Base-by-base conservation (phyloP, 2,329 filamentous ascomycete species). In the Sarocladiaceae sp. region DNA sequence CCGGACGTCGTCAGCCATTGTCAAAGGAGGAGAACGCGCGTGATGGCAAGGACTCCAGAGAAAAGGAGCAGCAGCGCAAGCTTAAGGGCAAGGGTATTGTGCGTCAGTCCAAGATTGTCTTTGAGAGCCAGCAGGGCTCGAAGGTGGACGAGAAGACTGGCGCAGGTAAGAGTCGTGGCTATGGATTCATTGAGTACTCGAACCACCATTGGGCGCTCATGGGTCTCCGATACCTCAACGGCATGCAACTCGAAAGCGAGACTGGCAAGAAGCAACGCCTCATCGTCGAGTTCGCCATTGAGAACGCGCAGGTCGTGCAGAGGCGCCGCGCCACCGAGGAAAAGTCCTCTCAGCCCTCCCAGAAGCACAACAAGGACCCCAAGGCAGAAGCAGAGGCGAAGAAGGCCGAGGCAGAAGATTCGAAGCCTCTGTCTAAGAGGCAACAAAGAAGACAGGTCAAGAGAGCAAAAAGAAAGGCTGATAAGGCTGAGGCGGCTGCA, bases 101-200 rank as follows among this genome's bases (percentile, higher is more conserved):
- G 39, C 87, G 84, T 61, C 94, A 99, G 71, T 88, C 93, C 52
- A 99, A 97, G 76, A 82, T 99, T 52, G 88, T 97, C 33, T 97
- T 94, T 63, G 94, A 99, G 73, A 88, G 87, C 52, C 81, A 82
- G 31, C 84, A 94, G 60, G 94, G 94, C 42, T 83, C 83, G 62
- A 97, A 97, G 73, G 83, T 96, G 13, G 71, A 79, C 8, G 91
- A 96, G 70, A 78, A 81, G 39, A 83, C 77, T 49, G 90, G 88
- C 7, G 90, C 84, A 6, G 92, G 92, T 44, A 82, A 88, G 65
- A 94, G 88, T 66, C 83, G 93, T 66, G 94, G 94, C 4, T 99
- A 99, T 66, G 94, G 95, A 12, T 99, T 99, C 74, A 88, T 99
- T 59, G 94, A 99, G 72, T 99, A 97, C 71, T 88, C 85, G 58